Evolutionary conservation across 2,329 filamentous ascomycete species (phyloP), one percentile per base, ranked within the genome.

Genomic region (Phialemoniopsis sp.): DNA sequence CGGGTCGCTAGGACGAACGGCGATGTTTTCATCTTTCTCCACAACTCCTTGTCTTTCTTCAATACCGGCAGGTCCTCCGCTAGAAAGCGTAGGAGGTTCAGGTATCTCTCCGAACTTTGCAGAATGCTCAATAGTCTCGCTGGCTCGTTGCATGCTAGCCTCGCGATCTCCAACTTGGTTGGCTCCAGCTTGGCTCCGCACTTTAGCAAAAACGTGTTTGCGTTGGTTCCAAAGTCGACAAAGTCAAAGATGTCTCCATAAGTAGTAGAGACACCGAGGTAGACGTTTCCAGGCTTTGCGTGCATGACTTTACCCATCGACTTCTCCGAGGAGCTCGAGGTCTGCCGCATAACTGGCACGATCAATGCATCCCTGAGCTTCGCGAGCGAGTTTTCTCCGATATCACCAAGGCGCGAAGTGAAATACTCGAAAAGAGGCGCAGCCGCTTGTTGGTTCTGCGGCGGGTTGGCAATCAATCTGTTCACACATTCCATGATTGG

Each of bases 161-260:
- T 74, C 5, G 90, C 91, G 49, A 98, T 78, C 59, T 98, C 93
- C 3, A 78, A 60, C 51, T 87, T 93, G 3, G 85, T 94, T 4
- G 93, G 93, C 60, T 98, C 91, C 46, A 80, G 82, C 62, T 95
- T 96, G 3, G 89, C 91, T 9, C 93, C 93, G 47, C 90, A 88
- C 46, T 87, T 87, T 51, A 89, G 78, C 14, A 98, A 67, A 54
- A 98, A 98, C 0, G 85, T 72, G 53, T 97, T 97, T 3, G 88
- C 91, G 56, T 91, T 82, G 28, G 74, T 67, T 0, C 91, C 89
- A 64, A 96, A 98, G 57, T 97, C 87, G 13, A 97, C 90, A 61
- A 96, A 98, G 57, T 97, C 89, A 49, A 98, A 95, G 26, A 98
- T 94, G 26, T 95, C 87, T 10, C 80, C 85, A 53, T 94, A 98